Conservation (phyloP, 1,139 yeast genomes). For the Ogataea hybrid region DNA sequence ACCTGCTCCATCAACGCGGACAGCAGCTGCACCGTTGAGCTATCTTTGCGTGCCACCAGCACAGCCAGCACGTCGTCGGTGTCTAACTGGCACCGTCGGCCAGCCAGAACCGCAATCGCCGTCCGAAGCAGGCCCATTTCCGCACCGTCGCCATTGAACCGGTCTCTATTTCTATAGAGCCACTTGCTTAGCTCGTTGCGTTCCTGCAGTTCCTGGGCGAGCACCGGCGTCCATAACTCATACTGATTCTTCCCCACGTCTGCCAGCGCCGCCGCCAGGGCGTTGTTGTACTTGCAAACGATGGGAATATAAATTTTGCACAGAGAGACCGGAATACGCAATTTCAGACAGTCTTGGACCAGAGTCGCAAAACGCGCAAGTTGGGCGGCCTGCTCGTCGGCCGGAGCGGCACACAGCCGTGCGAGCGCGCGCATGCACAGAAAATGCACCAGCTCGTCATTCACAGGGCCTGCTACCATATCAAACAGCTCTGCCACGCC, state of each 20-base stretch:
- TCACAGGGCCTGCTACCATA: neutral
- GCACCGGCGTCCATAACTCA: neutral
- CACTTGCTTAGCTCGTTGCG: neutral
- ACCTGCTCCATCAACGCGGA: constrained; percentile 1
- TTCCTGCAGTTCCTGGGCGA: neutral
- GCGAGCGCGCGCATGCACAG: neutral
- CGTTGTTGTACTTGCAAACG: neutral
- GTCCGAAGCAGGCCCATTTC: neutral
- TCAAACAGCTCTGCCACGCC: neutral
- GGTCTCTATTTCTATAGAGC: neutral
- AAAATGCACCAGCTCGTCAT: neutral
- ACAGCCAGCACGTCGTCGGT: neutral
- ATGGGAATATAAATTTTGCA: neutral
- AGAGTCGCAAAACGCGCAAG: neutral
- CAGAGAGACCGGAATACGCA: neutral
- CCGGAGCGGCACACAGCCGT: neutral
- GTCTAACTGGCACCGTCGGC: neutral
- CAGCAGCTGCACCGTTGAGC: constrained; percentile 5
- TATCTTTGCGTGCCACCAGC: neutral
- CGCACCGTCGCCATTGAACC: neutral
- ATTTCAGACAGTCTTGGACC: neutral
- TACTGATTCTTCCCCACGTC: neutral
- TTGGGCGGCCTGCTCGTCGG: neutral
- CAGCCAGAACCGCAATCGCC: neutral
- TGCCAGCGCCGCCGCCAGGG: neutral